Base-by-base conservation (phyloP, 305 asterid genomes). In the Fraxinus xanthoxyloides region DNA sequence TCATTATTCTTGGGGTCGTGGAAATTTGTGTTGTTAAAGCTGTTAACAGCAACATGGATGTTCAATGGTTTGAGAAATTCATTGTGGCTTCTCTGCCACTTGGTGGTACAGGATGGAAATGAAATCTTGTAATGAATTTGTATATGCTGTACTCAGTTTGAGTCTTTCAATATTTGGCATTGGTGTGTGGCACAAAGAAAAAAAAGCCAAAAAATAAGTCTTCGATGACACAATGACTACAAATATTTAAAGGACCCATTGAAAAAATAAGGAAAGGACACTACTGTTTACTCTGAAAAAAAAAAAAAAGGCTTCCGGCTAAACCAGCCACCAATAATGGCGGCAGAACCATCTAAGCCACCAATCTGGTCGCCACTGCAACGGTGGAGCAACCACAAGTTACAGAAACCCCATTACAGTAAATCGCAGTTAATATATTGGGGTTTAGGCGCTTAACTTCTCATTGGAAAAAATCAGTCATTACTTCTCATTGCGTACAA, bases 1-100 rank as follows among this genome's bases (percentile, higher is more conserved):
- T 38, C 84, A 31, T 81, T 75, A 85, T 85, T 79, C 72, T 85
- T 77, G 82, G 82, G 78, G 46, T 85, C 80, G 84, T 82, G 85
- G 82, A 83, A 72, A 77, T 70, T 70, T 81, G 79, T 54, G 65
- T 7, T 46, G 59, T 46, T 46, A 17, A 46, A 46, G 59, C 15
- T 12, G 59, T 48, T 13, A 48, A 48, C 4, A 3, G 19, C 1
- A 48, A 48, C 59, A 13, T 48, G 59, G n/a, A 48, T 15, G 59
- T 15, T 48, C 17, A 15, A 48, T 48, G 59, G 5, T 48, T 10
- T 46, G 19, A 46, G 19, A 46, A 7, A 1, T 46, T 46, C 2
- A 10, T 1, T 54, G 65, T 54, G 65, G 65, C 65, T n/a, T 17
- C 65, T 54, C n/a, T 54, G 65, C 65, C 65, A 54, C 65, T 54